Evolutionary conservation across 352 stramenopile species (phyloP).

Genomic region (Plasmopara muralis): DNA sequence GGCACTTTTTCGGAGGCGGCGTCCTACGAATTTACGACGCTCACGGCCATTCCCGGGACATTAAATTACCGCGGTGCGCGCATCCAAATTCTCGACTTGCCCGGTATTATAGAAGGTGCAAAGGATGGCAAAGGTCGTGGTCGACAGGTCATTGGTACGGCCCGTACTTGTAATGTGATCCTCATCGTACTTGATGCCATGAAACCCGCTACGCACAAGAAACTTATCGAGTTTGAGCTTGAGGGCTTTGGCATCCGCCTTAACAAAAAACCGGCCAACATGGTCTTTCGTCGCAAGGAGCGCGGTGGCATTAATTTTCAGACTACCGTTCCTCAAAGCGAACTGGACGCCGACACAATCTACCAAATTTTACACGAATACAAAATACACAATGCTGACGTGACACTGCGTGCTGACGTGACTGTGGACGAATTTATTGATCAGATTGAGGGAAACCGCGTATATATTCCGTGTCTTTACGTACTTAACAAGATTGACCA

Average conservation of each 20-base stretch:
- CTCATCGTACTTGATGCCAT: slow-evolving; percentile 96
- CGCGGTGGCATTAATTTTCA: slow-evolving; percentile 97
- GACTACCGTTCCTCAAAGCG: slow-evolving; percentile 86
- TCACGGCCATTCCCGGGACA: slow-evolving; percentile 97
- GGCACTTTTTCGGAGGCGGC: slow-evolving; percentile 93
- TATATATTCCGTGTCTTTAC: slow-evolving; percentile 98
- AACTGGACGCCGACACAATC: slow-evolving; percentile 93
- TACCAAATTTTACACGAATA: slow-evolving; percentile 97
- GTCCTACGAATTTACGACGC: slow-evolving; percentile 99
- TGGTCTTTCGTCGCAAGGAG: slow-evolving; percentile 96
- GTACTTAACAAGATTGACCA: slow-evolving; percentile 99
- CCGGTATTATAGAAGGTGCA: slow-evolving; percentile 98
- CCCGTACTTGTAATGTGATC: slow-evolving; percentile 97
- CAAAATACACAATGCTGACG: slow-evolving; percentile 96
- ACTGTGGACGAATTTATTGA: slow-evolving; percentile 99
- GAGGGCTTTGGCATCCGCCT: slow-evolving; percentile 98
- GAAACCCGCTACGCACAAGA: slow-evolving; percentile 98
- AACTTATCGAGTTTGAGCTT: slow-evolving; percentile 98
- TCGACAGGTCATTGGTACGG: slow-evolving; percentile 95
- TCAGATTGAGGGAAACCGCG: slow-evolving; percentile 96
- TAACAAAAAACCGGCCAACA: slow-evolving; percentile 96
- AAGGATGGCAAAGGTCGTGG: slow-evolving; percentile 97
- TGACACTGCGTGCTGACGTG: slow-evolving; percentile 93
- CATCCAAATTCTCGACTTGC: slow-evolving; percentile 88
- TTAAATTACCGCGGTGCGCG: slow-evolving; percentile 92